Percentiles rank a stretch among this genome's conserved stretches.
phyloP scores from a whole-genome alignment of 2,329 filamentous ascomycete species.

The Madurella mycetomatis region DNA sequence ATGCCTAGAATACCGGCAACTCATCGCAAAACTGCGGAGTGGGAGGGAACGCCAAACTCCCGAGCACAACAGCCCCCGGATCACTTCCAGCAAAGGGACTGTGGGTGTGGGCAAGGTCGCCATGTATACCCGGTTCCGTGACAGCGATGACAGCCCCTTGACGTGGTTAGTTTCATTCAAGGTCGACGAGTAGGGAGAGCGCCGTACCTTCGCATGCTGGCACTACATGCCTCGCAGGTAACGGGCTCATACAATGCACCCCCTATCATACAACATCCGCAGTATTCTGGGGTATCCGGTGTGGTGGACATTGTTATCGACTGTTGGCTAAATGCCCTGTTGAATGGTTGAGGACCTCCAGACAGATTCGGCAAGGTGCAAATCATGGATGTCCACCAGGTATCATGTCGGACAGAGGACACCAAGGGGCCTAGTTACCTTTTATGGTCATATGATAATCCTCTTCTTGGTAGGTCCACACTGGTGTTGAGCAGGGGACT shows the following conservation, averaged over 20 bases:
- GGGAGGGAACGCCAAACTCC: no score
- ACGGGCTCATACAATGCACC: conserved; percentile 1
- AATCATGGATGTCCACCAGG: neutral
- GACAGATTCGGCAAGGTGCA: no score
- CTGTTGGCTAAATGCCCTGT: neutral
- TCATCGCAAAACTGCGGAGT: no score
- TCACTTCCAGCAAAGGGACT: no score
- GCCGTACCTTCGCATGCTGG: conserved; percentile 17
- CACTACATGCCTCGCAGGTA: conserved; percentile 10
- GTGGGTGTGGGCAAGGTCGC: neutral
- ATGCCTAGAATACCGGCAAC: no score
- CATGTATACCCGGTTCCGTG: neutral
- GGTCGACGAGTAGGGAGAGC: neutral
- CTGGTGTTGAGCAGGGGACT: neutral
- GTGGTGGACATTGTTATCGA: neutral
- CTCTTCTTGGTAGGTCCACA: neutral
- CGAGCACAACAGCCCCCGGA: no score
- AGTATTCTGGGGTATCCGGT: conserved; percentile 1
- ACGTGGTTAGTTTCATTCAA: neutral
- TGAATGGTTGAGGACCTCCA: no score
- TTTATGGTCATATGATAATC: conserved; percentile 10
- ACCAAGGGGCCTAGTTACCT: neutral
- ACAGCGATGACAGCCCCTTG: conserved; percentile 3
- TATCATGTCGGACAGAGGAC: neutral
- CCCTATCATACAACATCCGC: conserved; percentile 11